Evolutionary conservation across 1,139 yeast genomes (phyloP).

Genomic region (Debaryomyces robertsiae): DNA sequence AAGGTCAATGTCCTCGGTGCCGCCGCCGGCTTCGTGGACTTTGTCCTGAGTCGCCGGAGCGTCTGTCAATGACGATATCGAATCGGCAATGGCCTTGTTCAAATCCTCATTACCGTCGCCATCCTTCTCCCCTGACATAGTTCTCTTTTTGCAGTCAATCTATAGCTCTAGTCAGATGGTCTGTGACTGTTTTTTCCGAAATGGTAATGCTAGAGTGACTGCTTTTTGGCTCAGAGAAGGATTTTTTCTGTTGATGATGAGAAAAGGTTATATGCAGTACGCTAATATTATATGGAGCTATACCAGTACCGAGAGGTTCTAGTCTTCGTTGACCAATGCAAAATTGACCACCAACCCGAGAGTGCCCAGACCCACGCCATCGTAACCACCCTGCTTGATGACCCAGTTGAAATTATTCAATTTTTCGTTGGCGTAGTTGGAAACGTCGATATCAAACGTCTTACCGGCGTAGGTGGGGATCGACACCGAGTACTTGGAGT

Average conservation of each 20-base stretch:
- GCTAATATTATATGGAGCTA: neutral
- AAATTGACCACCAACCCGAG: constrained; percentile 45
- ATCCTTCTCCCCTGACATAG: constrained; percentile 10
- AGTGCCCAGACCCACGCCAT: constrained; percentile 39
- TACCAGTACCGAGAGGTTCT: neutral
- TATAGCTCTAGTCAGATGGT: constrained; percentile 9
- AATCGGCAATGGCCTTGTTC: constrained; percentile 14
- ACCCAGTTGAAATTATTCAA: constrained; percentile 50
- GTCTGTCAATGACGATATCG: constrained; percentile 12
- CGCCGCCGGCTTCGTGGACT: constrained; percentile 1
- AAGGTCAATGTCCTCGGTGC: constrained; percentile 25
- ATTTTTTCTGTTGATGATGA: constrained; percentile 9
- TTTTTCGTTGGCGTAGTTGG: constrained; percentile 43
- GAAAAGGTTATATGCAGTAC: constrained; percentile 6
- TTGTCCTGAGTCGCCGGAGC: constrained; percentile 1
- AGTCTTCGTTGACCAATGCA: constrained; percentile 37
- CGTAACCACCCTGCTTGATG: constrained; percentile 41
- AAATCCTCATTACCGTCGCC: constrained; percentile 11
- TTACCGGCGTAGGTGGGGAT: constrained; percentile 43
- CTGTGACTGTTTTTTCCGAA: constrained; percentile 20
- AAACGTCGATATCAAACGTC: constrained; percentile 45
- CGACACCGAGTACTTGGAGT: constrained; percentile 43
- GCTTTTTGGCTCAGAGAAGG: constrained; percentile 17
- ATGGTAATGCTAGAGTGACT: constrained; percentile 17
- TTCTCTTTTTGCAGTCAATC: constrained; percentile 11